Evolutionary conservation across 1,284 basidiomycete species (phyloP).

Genomic region (Cronartium quercuum): DNA sequence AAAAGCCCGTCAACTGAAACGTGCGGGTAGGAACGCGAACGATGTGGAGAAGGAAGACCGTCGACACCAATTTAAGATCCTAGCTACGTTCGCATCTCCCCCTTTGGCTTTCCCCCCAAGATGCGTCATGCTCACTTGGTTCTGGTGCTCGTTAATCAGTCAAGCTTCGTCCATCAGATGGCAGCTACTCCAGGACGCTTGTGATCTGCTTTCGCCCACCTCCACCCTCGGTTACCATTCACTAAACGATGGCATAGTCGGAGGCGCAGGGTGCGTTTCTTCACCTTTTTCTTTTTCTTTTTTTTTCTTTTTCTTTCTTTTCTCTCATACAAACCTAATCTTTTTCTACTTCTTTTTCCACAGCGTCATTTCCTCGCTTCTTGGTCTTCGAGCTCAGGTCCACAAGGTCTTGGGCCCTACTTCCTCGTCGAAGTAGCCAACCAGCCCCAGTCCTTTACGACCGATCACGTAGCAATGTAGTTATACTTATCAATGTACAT

Average conservation of each 20-base stretch:
- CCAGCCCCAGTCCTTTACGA: not conserved
- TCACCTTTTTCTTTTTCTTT: not conserved
- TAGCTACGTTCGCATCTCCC: constrained; percentile 1
- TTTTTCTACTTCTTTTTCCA: not conserved
- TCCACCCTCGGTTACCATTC: constrained; percentile 70
- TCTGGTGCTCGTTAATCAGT: constrained; percentile 53
- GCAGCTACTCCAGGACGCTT: constrained; percentile 71
- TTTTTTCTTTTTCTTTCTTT: not conserved
- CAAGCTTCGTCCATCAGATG: constrained; percentile 61
- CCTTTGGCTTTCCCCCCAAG: constrained; percentile 38
- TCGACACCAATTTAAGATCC: constrained; percentile 9
- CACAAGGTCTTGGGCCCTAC: constrained; percentile 24
- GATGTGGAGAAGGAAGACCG: constrained; percentile 32
- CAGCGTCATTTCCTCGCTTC: constrained; percentile 27
- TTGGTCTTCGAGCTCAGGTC: constrained; percentile 28
- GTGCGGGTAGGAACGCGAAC: not conserved
- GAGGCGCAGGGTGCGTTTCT: constrained; percentile 66
- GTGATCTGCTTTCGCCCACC: constrained; percentile 85
- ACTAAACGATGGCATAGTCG: constrained; percentile 78
- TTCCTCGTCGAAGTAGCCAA: not conserved
- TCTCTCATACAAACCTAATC: not conserved
- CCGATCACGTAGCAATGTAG: not conserved
- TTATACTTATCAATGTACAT: not conserved
- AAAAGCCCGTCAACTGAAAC: not conserved
- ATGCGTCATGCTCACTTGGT: constrained; percentile 36